Evolutionary conservation across 768 basidiomycete genomes (phyloP), one percentile per base, ranked within the genome.

Genomic region (Kwoniella europaea): DNA sequence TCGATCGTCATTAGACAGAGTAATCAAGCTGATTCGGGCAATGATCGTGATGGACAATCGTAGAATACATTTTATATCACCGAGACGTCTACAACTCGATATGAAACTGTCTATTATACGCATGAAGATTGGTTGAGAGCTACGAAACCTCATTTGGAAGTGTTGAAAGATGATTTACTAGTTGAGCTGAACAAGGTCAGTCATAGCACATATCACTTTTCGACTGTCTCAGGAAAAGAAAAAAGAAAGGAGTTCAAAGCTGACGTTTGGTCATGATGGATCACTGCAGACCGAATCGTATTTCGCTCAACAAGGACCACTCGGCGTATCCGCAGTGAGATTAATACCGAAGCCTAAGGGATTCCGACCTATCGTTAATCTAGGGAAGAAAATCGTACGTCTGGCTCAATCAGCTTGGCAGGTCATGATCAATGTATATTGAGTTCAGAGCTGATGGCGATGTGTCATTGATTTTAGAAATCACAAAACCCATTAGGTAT

Each of bases 11-110:
- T 35, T 35, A 6, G 35, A 7, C 35, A 35, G 35, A 35, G 35
- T 35, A 35, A 6, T 35, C 6, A 35, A 35, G 63, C 55, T 58
- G 16, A 56, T 41, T 60, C 41, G 35, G 35, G 35, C 35, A 35
- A 20, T 54, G 44, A 56, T 29, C 16, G 43, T 56, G 18, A 24
- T 60, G 12, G 35, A 42, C n/a, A 13, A 52, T 41, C 50, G 29
- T 65, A 98, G 95, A 93, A 93, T 2, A 90, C 90, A 0, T 99
- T 97, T 84, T 98, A 98, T 82, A 87, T 94, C 55, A 98, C 97
- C 0, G 92, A 98, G 73, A 93, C 95, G 0, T 90, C 91, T 20
- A 91, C 90, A 7, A 93, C 90, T 76, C 87, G 91, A 52, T 91
- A 94, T 71, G 88, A 89, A 55, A 87, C 95, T 1, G 85, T 98